A percentile compares a stretch with the other conserved stretches of the same genome.
phyloP scores from a whole-genome alignment of 2,329 filamentous ascomycete genomes.

The Botryotinia calthae region DNA sequence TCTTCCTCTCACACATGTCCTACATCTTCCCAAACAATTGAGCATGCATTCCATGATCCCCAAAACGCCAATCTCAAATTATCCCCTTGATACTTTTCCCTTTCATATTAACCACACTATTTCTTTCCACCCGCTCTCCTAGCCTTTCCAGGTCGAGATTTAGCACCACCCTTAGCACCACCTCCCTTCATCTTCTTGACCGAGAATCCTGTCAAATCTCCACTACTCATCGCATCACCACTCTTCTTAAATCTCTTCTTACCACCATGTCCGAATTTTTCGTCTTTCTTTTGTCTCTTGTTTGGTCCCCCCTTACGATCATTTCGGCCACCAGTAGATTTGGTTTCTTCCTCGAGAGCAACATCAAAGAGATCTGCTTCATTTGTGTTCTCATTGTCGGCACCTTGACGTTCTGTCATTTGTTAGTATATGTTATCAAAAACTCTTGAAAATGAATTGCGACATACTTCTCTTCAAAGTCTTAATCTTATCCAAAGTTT shows the following conservation, averaged over 20 bases:
- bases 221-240: slow-evolving; percentile 78
- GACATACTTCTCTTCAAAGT: slow-evolving; percentile 88
- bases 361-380: slow-evolving; percentile 92
- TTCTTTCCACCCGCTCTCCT: slow-evolving; percentile 38
- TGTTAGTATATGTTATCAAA: slow-evolving; percentile 29
- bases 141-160: slow-evolving; percentile 50
- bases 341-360: slow-evolving; percentile 61
- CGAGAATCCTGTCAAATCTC: slow-evolving; percentile 78
- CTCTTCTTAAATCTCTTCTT: slow-evolving; percentile 94
- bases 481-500: slow-evolving; percentile 94
- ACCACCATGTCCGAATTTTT: slow-evolving; percentile 92
- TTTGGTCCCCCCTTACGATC: slow-evolving; percentile 43
- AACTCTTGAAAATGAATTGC: slow-evolving; percentile 12
- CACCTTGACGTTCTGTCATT: slow-evolving; percentile 74
- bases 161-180: slow-evolving; percentile 24
- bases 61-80: slow-evolving; percentile 10
- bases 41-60: background rate
- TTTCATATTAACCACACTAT: slow-evolving; percentile 25
- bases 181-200: slow-evolving; percentile 78
- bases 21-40: background rate
- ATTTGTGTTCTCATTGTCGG: slow-evolving; percentile 54
- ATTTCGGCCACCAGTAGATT: slow-evolving; percentile 24
- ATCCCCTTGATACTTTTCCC: slow-evolving; percentile 5
- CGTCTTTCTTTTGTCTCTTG: slow-evolving; percentile 91
- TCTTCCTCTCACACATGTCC: background rate